These are phyloP conservation scores for Bombardia bombarda DNA, from an alignment of 495 filamentous ascomycete genomes.

Conservation along the genomic window DNA sequence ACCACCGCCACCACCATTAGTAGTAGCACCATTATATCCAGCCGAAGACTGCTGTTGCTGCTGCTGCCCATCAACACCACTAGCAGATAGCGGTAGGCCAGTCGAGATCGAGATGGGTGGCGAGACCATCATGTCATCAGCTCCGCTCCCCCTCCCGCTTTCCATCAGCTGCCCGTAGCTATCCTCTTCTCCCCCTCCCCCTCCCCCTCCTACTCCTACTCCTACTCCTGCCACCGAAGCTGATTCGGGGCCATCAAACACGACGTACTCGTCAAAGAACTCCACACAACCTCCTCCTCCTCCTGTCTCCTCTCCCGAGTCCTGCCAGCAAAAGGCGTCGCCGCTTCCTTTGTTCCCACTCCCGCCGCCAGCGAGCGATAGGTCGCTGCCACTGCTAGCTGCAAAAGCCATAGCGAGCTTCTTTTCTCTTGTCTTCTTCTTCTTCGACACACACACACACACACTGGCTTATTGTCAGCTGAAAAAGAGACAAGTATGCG, in stretches of 20 bases:
- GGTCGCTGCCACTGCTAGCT: slow-evolving; percentile 11
- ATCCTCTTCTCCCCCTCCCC: slow-evolving; percentile 11
- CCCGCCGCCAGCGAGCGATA: slow-evolving; percentile 12
- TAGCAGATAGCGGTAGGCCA: not conserved
- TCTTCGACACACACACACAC: too few species aligned
- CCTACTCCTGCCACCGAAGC: slow-evolving; percentile 6
- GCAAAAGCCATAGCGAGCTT: slow-evolving; percentile 19
- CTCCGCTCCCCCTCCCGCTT: too few species aligned
- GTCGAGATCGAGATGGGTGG: slow-evolving; percentile 1
- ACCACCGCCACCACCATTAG: too few species aligned
- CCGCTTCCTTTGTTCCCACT: slow-evolving; percentile 41
- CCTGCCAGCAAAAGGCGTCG: slow-evolving; percentile 24
- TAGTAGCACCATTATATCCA: too few species aligned
- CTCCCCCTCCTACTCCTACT: too few species aligned
- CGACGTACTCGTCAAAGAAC: slow-evolving; percentile 41
- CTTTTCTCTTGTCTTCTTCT: too few species aligned
- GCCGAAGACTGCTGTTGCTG: not conserved
- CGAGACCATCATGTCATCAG: slow-evolving; percentile 11
- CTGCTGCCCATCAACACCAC: not conserved
- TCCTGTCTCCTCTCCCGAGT: slow-evolving; percentile 24
- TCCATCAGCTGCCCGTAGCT: slow-evolving; percentile 11
- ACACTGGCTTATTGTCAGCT: too few species aligned
- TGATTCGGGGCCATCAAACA: slow-evolving; percentile 29
- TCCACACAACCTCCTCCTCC: too few species aligned
- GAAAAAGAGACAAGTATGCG: too few species aligned